Base-by-base conservation (phyloP, 495 filamentous ascomycete genomes). In the Saxophila tyrrhenica region DNA sequence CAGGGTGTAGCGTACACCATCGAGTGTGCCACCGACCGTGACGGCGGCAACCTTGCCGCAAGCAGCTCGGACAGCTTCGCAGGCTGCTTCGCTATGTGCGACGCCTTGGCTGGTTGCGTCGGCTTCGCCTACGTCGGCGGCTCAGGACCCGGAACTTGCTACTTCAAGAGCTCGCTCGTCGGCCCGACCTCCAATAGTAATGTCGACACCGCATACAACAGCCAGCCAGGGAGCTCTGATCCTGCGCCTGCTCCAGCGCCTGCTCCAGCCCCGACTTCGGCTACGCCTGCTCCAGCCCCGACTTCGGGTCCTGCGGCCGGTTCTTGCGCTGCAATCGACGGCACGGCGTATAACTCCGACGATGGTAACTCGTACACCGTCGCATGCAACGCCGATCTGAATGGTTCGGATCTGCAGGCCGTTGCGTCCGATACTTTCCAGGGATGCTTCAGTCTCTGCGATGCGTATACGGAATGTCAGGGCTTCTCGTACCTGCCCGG, bases 121-220 rank as follows among this genome's bases (percentile, higher is more conserved):
- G 58, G 45, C 9, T 61, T 61, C 35, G 21, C 58, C 7, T 61
- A 57, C 43, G 23, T 51, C 1, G 54, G 58, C 19, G 55, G 50
- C 10, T 20, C 22, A 1, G 51, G 44, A 11, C n/a, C 43, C n/a
- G 58, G 58, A 32, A 57, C 45, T 17, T 61, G 58, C 41, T 61
- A 61, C 48, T 46, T 61, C n/a, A 61, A 57, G 55, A n/a, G 11
- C 19, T 22, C 11, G 5, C 45, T 48, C 23, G 19, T 48, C 8
- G 23, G 23, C 45, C 45, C 45, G 17, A 48, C 45, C 9, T 23
- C 45, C 17, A 48, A 48, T 17, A 25, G 11, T 20, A 48, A 44
- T 21, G 41, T 44, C 41, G 41, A 44, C 17, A n/a, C 17, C 15
- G 41, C 41, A 7, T 44, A 44, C 41, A 44, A 44, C 16, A 21